Base-by-base conservation (phyloP, 2,329 filamentous ascomycete genomes). In the Acarospora socialis region DNA sequence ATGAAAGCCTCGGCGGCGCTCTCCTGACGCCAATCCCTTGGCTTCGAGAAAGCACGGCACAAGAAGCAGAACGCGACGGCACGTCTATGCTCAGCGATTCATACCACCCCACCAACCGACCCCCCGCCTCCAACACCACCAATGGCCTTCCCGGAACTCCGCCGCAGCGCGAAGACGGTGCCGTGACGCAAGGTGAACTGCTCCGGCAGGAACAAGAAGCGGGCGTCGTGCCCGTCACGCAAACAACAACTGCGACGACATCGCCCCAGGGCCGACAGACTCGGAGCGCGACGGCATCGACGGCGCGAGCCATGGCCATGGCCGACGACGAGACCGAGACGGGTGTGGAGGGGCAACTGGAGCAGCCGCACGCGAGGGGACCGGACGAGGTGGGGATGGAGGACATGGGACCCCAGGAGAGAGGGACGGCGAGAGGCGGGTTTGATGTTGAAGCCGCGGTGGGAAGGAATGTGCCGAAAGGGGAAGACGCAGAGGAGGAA, bases 21-120 rank as follows among this genome's bases (percentile, higher is more conserved):
- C 64, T 94, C 12, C 64, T 98, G 30, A 95, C 87, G 1, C 90
- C 87, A 1, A 95, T 98, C 35, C 81, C 86, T 0, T 98, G 90
- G 90, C 61, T 95, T 5, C 22, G 34, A 20, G n/a, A n/a, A 30
- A 65, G 49, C 36, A 52, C 55, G 44, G 4, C 18, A 7, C 30
- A 31, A 22, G 27, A 30, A 28, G n/a, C 13, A 19, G 4, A 24
- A 22, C 20, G 18, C 18, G 4, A 15, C 23, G 13, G 20, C 25
- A 19, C 16, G 21, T 13, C 30, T 21, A 21, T 15, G 6, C 26
- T 12, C 17, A 9, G 7, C 31, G 21, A 23, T 8, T 21, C 29
- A 19, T 21, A 9, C 12, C 6, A 20, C 13, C 28, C 8, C 14
- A 17, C 7, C 24, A 19, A 25, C 23, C 5, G 22, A 38, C 14